Evolutionary conservation across 371 early-diverging fungal species (phyloP), one percentile per base, ranked within the genome.

Genomic region (Fennellomyces sp.): DNA sequence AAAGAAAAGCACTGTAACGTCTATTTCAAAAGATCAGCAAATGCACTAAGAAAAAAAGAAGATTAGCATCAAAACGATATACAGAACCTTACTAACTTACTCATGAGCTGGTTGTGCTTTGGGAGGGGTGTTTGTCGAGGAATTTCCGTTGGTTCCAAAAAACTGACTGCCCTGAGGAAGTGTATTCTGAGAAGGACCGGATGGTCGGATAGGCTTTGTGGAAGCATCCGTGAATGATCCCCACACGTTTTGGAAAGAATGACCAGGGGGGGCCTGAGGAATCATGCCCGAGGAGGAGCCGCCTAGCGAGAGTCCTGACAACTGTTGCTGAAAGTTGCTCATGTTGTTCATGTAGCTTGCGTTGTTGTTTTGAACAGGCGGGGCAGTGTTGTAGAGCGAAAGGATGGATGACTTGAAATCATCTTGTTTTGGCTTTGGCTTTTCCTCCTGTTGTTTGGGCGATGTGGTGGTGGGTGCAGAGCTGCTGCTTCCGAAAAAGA

Each of bases 361-460:
- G 59, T 61, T 41, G 63, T 68, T 25, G 36, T 26, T 56, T 50
- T 33, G 33, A 26, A 25, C 47, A 56, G 42, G 52, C 21, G 55
- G 61, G 17, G 54, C 17, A 15, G 17, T 45, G 29, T 65, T 69
- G 42, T 86, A 86, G 28, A 86, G 54, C 3, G 86, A 86, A 25
- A 86, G 66, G 64, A 86, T 84, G 8, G 82, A 81, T 17, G 81
- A 80, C 55, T 83, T 83, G 59, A 84, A 65, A 55, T 83, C 82
- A 30, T 75, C 62, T 17, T 76, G 76, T 21, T 71, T 66, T 38
- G 58, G 61, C 15, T 55, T 53, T 58, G 63, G 68, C 31, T 47
- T 48, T 26, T 50, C 29, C 42, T 52, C 67, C 45, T 60, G 78
- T 50, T 61, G 56, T 0, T 41, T 57, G 39, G 15, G 66, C 17